Evolutionary conservation across 495 filamentous ascomycete species (phyloP).

Genomic region (Chaetomium cochliodes): DNA sequence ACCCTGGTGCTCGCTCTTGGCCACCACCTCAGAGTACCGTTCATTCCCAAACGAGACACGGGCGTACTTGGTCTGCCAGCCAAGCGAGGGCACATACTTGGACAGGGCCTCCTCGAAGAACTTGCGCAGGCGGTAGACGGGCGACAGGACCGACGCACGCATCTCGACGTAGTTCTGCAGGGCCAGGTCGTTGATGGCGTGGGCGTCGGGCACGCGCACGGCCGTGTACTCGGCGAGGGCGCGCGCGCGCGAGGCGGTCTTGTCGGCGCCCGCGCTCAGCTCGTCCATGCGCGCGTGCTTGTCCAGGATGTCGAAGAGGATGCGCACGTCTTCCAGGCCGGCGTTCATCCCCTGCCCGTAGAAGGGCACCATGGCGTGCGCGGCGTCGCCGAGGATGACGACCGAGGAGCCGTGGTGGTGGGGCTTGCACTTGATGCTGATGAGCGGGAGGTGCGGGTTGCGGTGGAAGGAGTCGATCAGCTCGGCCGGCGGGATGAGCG

Average conservation of each 20-base stretch:
- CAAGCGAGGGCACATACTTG: constrained; percentile 68
- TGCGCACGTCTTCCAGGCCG: constrained; percentile 77
- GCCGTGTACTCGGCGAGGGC: constrained; percentile 74
- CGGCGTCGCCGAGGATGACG: constrained; percentile 89
- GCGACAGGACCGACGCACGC: constrained; percentile 74
- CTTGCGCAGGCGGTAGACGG: constrained; percentile 75
- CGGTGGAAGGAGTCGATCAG: constrained; percentile 67
- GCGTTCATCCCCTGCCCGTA: constrained; percentile 89
- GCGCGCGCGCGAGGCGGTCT: constrained; percentile 43
- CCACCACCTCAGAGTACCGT: constrained; percentile 79
- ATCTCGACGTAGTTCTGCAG: constrained; percentile 92
- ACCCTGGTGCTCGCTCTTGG: constrained; percentile 66
- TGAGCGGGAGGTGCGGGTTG: constrained; percentile 88
- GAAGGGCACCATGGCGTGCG: constrained; percentile 97
- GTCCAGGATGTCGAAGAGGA: constrained; percentile 73
- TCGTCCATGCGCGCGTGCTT: constrained; percentile 49
- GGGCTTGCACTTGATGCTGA: constrained; percentile 86
- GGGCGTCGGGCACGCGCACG: constrained; percentile 70
- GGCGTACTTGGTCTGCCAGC: constrained; percentile 91
- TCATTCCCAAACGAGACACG: constrained; percentile 90
- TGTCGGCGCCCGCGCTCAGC: constrained; percentile 25
- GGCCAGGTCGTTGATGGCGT: constrained; percentile 90
- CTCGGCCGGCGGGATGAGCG: constrained; percentile 68
- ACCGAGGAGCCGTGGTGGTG: constrained; percentile 76
- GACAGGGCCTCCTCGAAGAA: constrained; percentile 79